phyloP scores from a whole-genome alignment of 495 filamentous ascomycete genomes.

The Evernia prunastri region DNA sequence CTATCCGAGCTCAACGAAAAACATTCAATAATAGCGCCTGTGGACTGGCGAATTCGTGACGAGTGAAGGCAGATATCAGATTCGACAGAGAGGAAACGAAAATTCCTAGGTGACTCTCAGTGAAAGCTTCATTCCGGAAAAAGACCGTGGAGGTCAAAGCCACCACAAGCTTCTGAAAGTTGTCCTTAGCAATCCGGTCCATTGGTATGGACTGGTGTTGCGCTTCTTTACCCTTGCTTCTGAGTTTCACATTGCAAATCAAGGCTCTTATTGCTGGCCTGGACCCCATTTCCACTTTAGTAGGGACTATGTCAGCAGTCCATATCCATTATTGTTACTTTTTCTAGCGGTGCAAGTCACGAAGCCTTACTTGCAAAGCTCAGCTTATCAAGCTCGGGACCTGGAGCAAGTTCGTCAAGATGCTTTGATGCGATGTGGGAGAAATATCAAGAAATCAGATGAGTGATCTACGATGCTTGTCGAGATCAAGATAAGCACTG shows the following conservation, averaged over 20 bases:
- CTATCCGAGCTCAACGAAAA: neutral
- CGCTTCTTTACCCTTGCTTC: constrained; percentile 18
- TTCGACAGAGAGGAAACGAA: constrained; percentile 3
- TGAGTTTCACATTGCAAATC: constrained; percentile 4
- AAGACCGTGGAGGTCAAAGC: constrained; percentile 6
- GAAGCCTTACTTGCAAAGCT: constrained; percentile 17
- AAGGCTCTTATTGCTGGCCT: constrained; percentile 12
- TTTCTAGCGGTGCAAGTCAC: constrained; percentile 10
- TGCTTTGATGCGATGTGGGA: constrained; percentile 9
- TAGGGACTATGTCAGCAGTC: too few species aligned
- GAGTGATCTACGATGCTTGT: constrained; percentile 16
- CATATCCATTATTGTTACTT: too few species aligned
- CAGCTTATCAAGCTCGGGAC: constrained; percentile 16
- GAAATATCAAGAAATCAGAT: constrained; percentile 21
- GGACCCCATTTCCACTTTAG: constrained; percentile 10
- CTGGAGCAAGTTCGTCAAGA: neutral
- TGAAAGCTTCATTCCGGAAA: neutral
- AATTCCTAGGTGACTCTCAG: constrained; percentile 1
- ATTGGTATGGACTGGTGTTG: constrained; percentile 28
- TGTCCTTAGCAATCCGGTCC: constrained; percentile 22
- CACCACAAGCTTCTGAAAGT: too few species aligned
- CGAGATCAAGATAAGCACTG: constrained; percentile 7
- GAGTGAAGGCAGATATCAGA: neutral
- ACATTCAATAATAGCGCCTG: neutral
- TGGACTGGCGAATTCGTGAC: neutral